Base-by-base conservation (phyloP, 2,329 filamentous ascomycete genomes). In the Epicoccum sorghinum region DNA sequence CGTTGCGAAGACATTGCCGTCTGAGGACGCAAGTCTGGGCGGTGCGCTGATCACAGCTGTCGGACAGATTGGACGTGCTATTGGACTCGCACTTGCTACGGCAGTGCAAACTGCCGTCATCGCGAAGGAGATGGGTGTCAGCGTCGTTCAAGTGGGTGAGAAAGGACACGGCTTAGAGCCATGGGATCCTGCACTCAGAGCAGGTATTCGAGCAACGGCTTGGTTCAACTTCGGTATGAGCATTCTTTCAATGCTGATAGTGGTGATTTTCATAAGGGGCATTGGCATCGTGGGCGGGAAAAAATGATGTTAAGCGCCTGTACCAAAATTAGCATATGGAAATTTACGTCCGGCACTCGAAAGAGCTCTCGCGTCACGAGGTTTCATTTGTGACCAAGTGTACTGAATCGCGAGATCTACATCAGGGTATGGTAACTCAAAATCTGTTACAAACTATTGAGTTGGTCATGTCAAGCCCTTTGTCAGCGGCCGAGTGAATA, bases 21-120 rank as follows among this genome's bases (percentile, higher is more conserved):
- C 78, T 0, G 82, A 85, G 44, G 86, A 90, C 57, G 87, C 90
- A 64, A 85, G 86, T 1, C 71, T 90, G 0, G 87, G 87, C 0
- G 88, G 87, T 0, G 88, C 86, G 0, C 79, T 89, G 7, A 84
- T 90, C 66, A 89, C 89, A 55, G 82, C 86, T 0, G 82, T 86
- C 10, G 84, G 84, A 0, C 86, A 89, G 64, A 77, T 89, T 29
- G 87, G 87, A 0, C 78, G 87, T 6, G 82, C 87, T 0, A 80
- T 90, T n/a, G 83, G 85, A 1, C 75, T 90, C 1, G 87, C 87
- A 0, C 78, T 90, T 29, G 83, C 81, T 3, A 89, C 87, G 0
- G 85, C 86, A 0, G 76, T 89, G 1, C 86, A 90, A 67, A 85
- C 85, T 0, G 81, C 84, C 0, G 81, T 88, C 30, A 63, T 66